phyloP scores from a whole-genome alignment of 345 rosid species.

The Gossypium stocksii region DNA sequence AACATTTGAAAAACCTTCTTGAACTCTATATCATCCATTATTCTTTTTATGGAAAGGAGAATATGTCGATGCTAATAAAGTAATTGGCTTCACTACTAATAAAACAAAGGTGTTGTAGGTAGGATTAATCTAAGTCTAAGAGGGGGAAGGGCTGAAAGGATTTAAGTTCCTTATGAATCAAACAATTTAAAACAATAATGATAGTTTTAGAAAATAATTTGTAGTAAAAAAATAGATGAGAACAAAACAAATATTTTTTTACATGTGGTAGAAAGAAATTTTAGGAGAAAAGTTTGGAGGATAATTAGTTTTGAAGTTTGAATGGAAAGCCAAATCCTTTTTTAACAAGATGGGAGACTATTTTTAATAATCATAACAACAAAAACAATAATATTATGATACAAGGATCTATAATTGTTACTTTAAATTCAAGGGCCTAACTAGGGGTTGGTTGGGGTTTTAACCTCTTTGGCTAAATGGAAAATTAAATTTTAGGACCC shows the following conservation, averaged over 20 bases:
- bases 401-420: no score
- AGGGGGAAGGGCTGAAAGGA: slow-evolving; percentile 10
- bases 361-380: not conserved
- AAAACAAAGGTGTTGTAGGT: not conserved
- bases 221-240: not conserved
- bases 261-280: not conserved
- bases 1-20: slow-evolving; percentile 70
- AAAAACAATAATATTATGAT: no score
- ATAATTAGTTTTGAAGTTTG: not conserved
- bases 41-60: not conserved
- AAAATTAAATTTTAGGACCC: no score
- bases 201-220: slow-evolving; percentile 14
- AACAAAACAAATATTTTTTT: not conserved
- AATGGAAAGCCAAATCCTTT: not conserved
- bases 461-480: no score
- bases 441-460: no score
- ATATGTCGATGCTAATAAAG: not conserved
- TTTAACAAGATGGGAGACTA: not conserved
- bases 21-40: slow-evolving; percentile 55
- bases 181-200: slow-evolving; percentile 16
- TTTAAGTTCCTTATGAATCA: slow-evolving; percentile 24
- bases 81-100: not conserved
- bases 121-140: not conserved
- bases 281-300: slow-evolving; percentile 14
- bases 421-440: no score